Evolutionary conservation across 208 protist genomes (phyloP).

Genomic region (Entamoeba invadens): DNA sequence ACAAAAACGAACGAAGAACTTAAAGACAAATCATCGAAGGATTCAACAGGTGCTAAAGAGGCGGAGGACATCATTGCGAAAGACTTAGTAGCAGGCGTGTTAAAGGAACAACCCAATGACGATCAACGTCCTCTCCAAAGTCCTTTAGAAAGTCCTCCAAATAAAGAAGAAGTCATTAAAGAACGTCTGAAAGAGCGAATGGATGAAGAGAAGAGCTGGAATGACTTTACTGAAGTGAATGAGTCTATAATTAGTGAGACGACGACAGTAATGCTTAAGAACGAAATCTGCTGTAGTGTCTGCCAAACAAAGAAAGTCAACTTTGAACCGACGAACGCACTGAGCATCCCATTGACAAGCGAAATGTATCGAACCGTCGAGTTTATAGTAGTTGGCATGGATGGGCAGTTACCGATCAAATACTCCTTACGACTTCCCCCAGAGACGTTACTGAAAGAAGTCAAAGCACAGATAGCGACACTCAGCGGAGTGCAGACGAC

Average conservation of each 20-base stretch:
- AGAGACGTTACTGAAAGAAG: neutral
- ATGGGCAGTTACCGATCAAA: neutral
- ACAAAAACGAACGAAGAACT: neutral
- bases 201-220: too few relatives aligned
- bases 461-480: neutral
- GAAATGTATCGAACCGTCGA: neutral
- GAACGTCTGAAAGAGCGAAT: too few relatives aligned
- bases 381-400: neutral
- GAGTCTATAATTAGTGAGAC: neutral
- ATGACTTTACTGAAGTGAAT: neutral
- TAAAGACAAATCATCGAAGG: too few relatives aligned
- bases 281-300: neutral
- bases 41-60: too few relatives aligned
- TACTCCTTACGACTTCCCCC: neutral
- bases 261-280: neutral
- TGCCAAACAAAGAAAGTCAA: neutral
- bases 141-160: too few relatives aligned
- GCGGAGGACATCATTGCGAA: neutral
- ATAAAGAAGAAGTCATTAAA: too few relatives aligned
- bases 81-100: too few relatives aligned
- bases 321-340: neutral
- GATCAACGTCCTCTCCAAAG: too few relatives aligned
- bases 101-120: too few relatives aligned
- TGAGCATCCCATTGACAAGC: neutral
- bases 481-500: neutral